Percentiles rank a stretch among this genome's conserved stretches.
Evolutionary conservation across 768 basidiomycete genomes (phyloP).

Genomic region (Podaxis rugospora): DNA sequence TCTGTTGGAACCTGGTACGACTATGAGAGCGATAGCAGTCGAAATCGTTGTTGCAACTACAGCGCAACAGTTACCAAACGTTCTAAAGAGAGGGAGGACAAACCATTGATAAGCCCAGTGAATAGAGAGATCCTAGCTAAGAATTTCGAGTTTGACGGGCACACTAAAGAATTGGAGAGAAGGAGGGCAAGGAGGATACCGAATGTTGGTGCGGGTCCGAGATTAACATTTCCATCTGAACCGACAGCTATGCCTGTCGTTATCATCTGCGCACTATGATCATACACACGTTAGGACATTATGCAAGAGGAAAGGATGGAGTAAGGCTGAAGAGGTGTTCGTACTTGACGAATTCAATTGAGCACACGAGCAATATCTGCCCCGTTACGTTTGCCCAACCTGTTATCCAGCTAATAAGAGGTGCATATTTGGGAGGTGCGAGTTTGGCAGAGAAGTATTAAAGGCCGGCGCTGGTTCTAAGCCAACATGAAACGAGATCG

Average conservation of each 20-base stretch:
- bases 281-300: background rate
- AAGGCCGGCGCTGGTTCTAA: conserved; percentile 71
- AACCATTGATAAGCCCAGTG: conserved; percentile 54
- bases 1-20: conserved; percentile 39
- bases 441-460: conserved; percentile 79
- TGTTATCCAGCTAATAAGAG: conserved; percentile 64
- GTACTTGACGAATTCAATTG: conserved; percentile 55
- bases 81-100: background rate
- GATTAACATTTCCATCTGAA: conserved; percentile 40
- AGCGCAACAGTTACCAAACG: background rate
- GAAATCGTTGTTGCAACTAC: conserved; percentile 53
- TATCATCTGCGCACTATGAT: conserved; percentile 52
- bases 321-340: background rate
- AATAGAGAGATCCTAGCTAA: conserved; percentile 53
- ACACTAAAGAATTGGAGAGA: conserved; percentile 50
- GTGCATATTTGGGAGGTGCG: conserved; percentile 56
- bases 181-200: conserved; percentile 54
- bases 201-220: conserved; percentile 47
- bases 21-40: conserved; percentile 49
- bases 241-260: conserved; percentile 52
- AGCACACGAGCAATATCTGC: conserved; percentile 48
- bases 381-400: conserved; percentile 44
- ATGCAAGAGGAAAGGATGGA: background rate
- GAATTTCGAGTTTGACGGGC: conserved; percentile 52
- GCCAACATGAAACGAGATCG: background rate